A percentile compares a stretch with the other conserved stretches of the same genome.
Evolutionary conservation across 345 rosid genomes (phyloP).

Genomic region (Dovyalis caffra): DNA sequence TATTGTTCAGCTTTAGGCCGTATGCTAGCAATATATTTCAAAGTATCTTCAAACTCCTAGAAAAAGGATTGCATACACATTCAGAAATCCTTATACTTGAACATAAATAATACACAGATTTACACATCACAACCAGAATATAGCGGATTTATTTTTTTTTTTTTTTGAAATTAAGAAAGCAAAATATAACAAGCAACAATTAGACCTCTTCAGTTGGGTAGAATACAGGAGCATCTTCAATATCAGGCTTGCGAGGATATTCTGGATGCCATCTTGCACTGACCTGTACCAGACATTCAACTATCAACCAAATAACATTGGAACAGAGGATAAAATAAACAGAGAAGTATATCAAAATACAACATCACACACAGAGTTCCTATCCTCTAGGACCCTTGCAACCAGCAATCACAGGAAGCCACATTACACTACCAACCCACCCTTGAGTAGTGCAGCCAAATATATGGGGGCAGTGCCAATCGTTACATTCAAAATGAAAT

Average conservation of each 20-base stretch:
- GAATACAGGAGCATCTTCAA: constrained; percentile 87
- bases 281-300: constrained; percentile 48
- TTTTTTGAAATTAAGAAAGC: constrained; percentile 13
- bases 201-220: constrained; percentile 92
- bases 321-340: constrained; percentile 8
- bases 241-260: constrained; percentile 59
- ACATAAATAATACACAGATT: background rate
- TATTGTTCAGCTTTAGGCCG: constrained; percentile 79
- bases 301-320: constrained; percentile 18
- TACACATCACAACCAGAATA: constrained; percentile 5
- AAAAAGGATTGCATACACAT: constrained; percentile 19
- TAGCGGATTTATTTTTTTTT: background rate
- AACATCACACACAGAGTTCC: background rate
- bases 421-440: background rate
- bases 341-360: constrained; percentile 2
- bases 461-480: background rate
- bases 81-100: constrained; percentile 22
- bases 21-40: constrained; percentile 79
- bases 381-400: background rate
- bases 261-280: constrained; percentile 83
- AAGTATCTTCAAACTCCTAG: constrained; percentile 95
- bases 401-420: background rate
- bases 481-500: background rate
- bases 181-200: constrained; percentile 20
- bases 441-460: background rate